Base-by-base conservation (phyloP, 108 stramenopile species). In the Cafeteria roenbergensis region DNA sequence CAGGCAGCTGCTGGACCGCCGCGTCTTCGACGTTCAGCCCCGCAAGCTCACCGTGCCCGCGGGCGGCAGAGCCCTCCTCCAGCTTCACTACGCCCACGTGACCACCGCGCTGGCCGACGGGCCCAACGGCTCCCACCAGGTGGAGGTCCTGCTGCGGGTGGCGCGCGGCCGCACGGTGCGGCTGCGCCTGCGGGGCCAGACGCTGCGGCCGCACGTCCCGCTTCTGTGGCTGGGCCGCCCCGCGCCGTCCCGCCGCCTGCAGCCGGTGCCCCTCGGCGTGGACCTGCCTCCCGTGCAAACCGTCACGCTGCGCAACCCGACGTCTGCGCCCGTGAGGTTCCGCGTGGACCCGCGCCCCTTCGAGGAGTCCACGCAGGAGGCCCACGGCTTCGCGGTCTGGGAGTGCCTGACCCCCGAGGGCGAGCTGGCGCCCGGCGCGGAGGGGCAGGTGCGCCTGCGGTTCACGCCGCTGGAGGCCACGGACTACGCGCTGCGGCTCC, bases 221-320 rank as follows among this genome's bases (percentile, higher is more conserved):
- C 22, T 31, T 53, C 63, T 51, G 33, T 67, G 17, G 27, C 33
- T 34, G 3, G 34, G 22, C 24, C 38, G 21, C 30, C 34, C 58
- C 30, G 26, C 36, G 29, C 33, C 57, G 27, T 12, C 0, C 42
- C 24, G 32, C 28, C 0, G n/a, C 22, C 68, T 69, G 26, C 14
- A 22, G 0, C 54, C 26, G 29, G 25, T 33, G 34, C 62, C 42
- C 14, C 14, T 69, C 30, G 65, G 61, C 12, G 6, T 52, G 6
- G 62, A 22, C 6, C 31, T 65, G 8, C 57, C 57, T 24, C 58
- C 34, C 29, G 29, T 50, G 27, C 67, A 66, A 0, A 31, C 20
- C 65, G 60, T 68, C 30, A 27, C 28, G 38, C 33, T 68, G n/a
- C 42, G 42, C 57, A 68, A 68, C 32, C 62, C 51, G 32, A 17